Evolutionary conservation across 1,139 yeast genomes (phyloP).

Genomic region (Debaryomyces subglobosus): DNA sequence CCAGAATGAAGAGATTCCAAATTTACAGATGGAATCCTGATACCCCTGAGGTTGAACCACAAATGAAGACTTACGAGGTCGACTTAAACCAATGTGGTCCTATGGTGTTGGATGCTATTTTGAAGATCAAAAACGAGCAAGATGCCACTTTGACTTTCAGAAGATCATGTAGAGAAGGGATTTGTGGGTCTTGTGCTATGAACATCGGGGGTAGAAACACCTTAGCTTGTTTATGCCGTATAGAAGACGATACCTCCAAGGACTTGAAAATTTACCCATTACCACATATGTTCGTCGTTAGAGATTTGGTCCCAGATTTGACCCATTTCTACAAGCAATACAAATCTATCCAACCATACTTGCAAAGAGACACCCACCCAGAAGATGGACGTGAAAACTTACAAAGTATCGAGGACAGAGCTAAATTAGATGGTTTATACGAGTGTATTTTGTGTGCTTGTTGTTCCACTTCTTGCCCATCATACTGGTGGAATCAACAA

Average conservation of each 20-base stretch:
- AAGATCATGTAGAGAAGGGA: conserved; percentile 99
- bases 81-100: conserved; percentile 96
- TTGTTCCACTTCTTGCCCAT: conserved; percentile 98
- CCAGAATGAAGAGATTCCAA: conserved; percentile 77
- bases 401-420: conserved; percentile 91
- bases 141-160: conserved; percentile 95
- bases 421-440: conserved; percentile 93
- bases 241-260: conserved; percentile 75
- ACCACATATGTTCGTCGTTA: conserved; percentile 97
- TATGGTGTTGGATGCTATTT: conserved; percentile 93
- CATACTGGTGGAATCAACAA: conserved; percentile 99
- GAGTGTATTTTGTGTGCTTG: conserved; percentile 99
- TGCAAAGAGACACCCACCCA: conserved; percentile 82
- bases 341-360: conserved; percentile 95
- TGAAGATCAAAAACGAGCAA: conserved; percentile 94
- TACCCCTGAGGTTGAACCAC: conserved; percentile 90
- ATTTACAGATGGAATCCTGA: conserved; percentile 99
- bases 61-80: conserved; percentile 77
- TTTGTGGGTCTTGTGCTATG: conserved; percentile 99
- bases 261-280: conserved; percentile 90
- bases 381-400: conserved; percentile 91
- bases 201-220: conserved; percentile 98
- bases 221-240: conserved; percentile 93
- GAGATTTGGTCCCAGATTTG: conserved; percentile 96
- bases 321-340: conserved; percentile 98